Conservation (phyloP, 192 early-diverging fungal genomes). For the Dissophora globulifera region DNA sequence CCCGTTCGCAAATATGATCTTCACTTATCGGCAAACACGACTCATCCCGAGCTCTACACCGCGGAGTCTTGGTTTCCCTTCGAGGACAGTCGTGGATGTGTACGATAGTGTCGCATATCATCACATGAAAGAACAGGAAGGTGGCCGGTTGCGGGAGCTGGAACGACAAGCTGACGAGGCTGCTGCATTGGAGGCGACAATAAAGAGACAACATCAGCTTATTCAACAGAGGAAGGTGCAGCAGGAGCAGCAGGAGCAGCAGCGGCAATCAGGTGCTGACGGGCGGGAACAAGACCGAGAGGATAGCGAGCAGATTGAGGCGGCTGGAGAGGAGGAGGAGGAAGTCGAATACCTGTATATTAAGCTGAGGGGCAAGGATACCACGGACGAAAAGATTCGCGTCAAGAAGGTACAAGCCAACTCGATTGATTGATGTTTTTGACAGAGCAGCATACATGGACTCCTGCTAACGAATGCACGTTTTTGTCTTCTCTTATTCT, state of each 20-base stretch:
- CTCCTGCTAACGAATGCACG: too few species aligned
- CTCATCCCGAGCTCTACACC: conserved; percentile 44
- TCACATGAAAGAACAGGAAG: conserved; percentile 30
- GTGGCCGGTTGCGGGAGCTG: conserved; percentile 16
- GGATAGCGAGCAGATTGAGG: not conserved
- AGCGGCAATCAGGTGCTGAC: conserved; percentile 1
- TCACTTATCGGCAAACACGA: conserved; percentile 20
- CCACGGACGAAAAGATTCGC: conserved; percentile 42
- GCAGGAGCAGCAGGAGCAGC: not conserved
- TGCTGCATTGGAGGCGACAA: not conserved
- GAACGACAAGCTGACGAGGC: conserved; percentile 18
- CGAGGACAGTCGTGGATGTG: conserved; percentile 15
- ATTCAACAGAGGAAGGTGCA: too few species aligned
- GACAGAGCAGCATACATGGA: not conserved
- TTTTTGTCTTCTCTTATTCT: conserved; percentile 6
- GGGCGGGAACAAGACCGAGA: not conserved
- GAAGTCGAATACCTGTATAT: conserved; percentile 25
- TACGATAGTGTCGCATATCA: conserved; percentile 18
- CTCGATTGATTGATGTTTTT: not conserved
- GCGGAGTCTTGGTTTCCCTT: conserved; percentile 16
- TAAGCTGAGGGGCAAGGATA: conserved; percentile 40
- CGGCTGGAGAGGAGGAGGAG: not conserved
- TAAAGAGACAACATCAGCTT: too few species aligned
- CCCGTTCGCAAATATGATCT: conserved; percentile 2
- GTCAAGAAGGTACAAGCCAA: conserved; percentile 46